These are phyloP conservation scores for Juglanconis sp. DNA, from an alignment of 2,329 filamentous ascomycete species.

Conservation along the genomic window DNA sequence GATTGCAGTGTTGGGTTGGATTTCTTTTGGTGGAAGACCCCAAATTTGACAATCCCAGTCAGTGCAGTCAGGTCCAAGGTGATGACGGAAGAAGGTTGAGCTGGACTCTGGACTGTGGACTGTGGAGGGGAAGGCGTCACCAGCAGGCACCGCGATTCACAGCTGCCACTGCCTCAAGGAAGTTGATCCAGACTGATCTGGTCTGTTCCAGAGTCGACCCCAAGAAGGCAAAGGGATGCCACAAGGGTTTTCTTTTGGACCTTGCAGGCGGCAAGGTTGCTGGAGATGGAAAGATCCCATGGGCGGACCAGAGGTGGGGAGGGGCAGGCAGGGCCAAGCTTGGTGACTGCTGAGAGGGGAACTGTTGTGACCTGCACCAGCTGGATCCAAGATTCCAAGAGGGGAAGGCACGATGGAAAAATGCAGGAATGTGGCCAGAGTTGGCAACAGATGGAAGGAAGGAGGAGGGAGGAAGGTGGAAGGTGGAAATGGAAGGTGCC, in stretches of 20 bases:
- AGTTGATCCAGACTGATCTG: too few species aligned
- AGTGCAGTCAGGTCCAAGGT: background rate
- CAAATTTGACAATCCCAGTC: background rate
- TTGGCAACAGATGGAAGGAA: background rate
- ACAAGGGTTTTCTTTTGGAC: too few species aligned
- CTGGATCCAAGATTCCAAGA: background rate
- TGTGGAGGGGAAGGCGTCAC: too few species aligned
- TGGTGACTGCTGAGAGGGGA: too few species aligned
- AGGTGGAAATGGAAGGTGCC: background rate
- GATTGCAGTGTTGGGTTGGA: background rate
- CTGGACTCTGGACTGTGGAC: background rate
- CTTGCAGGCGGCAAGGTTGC: too few species aligned
- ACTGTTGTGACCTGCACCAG: background rate
- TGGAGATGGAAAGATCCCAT: too few species aligned
- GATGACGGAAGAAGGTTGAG: background rate
- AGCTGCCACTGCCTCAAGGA: too few species aligned
- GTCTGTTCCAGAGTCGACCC: too few species aligned
- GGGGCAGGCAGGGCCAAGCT: too few species aligned
- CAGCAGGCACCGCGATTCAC: too few species aligned
- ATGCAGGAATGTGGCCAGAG: background rate
- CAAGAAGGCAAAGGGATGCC: too few species aligned
- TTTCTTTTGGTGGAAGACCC: constrained; percentile 7
- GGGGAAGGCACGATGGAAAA: background rate
- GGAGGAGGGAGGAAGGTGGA: background rate
- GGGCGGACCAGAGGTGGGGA: too few species aligned